A percentile compares a stretch with the other conserved stretches of the same genome.
Evolutionary conservation across 768 basidiomycete species (phyloP).

Genomic region (Termitomyces sp.): DNA sequence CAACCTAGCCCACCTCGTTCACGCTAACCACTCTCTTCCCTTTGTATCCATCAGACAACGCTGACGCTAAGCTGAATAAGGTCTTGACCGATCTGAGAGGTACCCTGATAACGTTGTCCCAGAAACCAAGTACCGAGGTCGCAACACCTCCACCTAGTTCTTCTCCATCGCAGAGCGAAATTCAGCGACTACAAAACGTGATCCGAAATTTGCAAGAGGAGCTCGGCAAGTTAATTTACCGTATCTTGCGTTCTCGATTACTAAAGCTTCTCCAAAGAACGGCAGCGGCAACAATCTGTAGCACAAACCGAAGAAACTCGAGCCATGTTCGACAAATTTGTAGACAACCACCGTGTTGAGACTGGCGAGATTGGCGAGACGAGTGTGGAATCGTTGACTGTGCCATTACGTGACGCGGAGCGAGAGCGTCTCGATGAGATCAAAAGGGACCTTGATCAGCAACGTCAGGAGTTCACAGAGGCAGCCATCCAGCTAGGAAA

Average conservation of each 20-base stretch:
- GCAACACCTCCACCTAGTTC: slow-evolving; percentile 12
- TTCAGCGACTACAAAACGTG: slow-evolving; percentile 41
- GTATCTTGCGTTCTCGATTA: not conserved
- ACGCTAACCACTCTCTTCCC: slow-evolving; percentile 49
- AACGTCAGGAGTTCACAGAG: slow-evolving; percentile 58
- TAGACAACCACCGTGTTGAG: slow-evolving; percentile 33
- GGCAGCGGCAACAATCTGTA: slow-evolving; percentile 5
- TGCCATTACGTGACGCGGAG: slow-evolving; percentile 49
- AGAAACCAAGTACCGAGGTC: slow-evolving; percentile 18
- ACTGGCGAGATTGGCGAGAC: slow-evolving; percentile 32
- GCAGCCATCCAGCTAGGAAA: slow-evolving; percentile 57
- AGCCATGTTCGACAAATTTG: slow-evolving; percentile 32
- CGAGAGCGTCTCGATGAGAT: slow-evolving; percentile 46
- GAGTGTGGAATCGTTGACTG: slow-evolving; percentile 48
- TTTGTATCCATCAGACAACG: slow-evolving; percentile 40
- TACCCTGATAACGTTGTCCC: slow-evolving; percentile 23
- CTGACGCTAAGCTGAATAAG: slow-evolving; percentile 39
- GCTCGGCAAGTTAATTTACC: slow-evolving; percentile 37
- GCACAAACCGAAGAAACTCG: slow-evolving; percentile 1
- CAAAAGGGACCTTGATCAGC: slow-evolving; percentile 54
- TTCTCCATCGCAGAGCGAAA: slow-evolving; percentile 32
- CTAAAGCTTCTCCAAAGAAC: slow-evolving; percentile 3
- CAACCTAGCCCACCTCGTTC: slow-evolving; percentile 34
- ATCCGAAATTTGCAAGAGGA: slow-evolving; percentile 50
- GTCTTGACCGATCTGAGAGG: slow-evolving; percentile 38